phyloP scores from a whole-genome alignment of 2,329 filamentous ascomycete species.

The Albifimbria verrucaria region DNA sequence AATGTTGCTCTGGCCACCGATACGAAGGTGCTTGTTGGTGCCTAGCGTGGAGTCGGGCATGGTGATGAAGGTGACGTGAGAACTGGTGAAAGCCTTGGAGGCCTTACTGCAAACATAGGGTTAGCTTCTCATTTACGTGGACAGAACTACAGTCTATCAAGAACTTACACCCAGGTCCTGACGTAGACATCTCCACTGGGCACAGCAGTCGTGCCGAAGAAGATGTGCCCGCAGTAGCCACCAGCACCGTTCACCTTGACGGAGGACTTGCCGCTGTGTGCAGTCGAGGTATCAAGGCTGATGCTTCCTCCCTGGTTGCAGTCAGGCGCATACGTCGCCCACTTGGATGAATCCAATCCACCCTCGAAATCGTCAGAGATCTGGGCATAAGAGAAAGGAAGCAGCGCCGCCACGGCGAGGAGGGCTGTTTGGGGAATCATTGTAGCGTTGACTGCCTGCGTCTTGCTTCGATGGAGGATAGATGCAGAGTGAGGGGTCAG shows the following conservation, averaged over 20 bases:
- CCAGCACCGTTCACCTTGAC: constrained; percentile 50
- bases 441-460: background rate
- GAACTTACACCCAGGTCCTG: constrained; percentile 50
- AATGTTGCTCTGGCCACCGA: constrained; percentile 58
- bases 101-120: constrained; percentile 45
- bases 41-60: constrained; percentile 58
- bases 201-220: constrained; percentile 56
- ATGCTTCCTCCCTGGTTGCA: constrained; percentile 59
- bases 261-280: constrained; percentile 54
- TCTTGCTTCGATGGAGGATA: background rate
- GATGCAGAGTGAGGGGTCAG: background rate
- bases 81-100: constrained; percentile 52
- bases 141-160: no score
- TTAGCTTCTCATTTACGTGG: background rate
- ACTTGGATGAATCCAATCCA: constrained; percentile 54
- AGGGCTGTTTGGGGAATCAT: constrained; percentile 34
- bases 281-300: constrained; percentile 52
- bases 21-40: constrained; percentile 56
- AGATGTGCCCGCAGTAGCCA: constrained; percentile 57
- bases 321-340: constrained; percentile 57
- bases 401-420: constrained; percentile 41
- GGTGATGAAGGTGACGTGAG: constrained; percentile 61
- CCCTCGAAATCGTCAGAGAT: constrained; percentile 54
- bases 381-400: constrained; percentile 48
- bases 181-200: constrained; percentile 57